These are phyloP conservation scores for Leucosporidium yakuticum DNA, from an alignment of 768 basidiomycete genomes.

Conservation along the genomic window DNA sequence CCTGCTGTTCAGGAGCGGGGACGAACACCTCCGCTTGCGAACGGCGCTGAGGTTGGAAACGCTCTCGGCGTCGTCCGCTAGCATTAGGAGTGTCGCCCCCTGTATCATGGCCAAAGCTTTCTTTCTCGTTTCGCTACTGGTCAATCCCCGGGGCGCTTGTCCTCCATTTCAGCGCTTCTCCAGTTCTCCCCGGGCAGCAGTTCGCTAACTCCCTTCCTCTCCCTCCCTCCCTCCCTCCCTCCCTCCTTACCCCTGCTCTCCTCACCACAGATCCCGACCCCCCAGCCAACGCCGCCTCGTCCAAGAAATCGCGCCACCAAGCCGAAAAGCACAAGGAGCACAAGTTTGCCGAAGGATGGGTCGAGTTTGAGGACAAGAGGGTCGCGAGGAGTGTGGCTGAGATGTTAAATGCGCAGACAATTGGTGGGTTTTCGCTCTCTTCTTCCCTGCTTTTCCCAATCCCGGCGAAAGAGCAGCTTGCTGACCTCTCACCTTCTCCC, in stretches of 20 bases:
- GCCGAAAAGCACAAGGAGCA: slow-evolving; percentile 35
- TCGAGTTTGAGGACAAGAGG: slow-evolving; percentile 92
- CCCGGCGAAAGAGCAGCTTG: too few relatives aligned
- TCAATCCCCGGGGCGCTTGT: too few relatives aligned
- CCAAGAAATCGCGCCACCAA: slow-evolving; percentile 19
- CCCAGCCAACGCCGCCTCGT: neutral
- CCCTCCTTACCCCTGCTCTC: neutral
- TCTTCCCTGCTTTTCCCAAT: neutral
- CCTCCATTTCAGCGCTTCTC: too few relatives aligned
- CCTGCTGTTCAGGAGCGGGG: too few relatives aligned
- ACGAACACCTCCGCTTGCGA: too few relatives aligned
- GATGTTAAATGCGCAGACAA: slow-evolving; percentile 92
- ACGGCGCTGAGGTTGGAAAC: too few relatives aligned
- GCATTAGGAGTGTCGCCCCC: too few relatives aligned
- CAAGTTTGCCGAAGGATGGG: slow-evolving; percentile 95
- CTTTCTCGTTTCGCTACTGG: too few relatives aligned
- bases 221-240: neutral
- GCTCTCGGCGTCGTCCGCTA: too few relatives aligned
- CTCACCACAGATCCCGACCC: neutral
- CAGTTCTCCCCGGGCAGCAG: too few relatives aligned
- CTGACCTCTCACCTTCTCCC: neutral
- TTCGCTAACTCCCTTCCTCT: too few relatives aligned
- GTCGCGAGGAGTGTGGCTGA: slow-evolving; percentile 82
- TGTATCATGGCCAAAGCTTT: too few relatives aligned
- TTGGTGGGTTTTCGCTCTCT: slow-evolving; percentile 51